phyloP scores from a whole-genome alignment of 192 early-diverging fungal genomes.

The Rhizophagus prolifer region DNA sequence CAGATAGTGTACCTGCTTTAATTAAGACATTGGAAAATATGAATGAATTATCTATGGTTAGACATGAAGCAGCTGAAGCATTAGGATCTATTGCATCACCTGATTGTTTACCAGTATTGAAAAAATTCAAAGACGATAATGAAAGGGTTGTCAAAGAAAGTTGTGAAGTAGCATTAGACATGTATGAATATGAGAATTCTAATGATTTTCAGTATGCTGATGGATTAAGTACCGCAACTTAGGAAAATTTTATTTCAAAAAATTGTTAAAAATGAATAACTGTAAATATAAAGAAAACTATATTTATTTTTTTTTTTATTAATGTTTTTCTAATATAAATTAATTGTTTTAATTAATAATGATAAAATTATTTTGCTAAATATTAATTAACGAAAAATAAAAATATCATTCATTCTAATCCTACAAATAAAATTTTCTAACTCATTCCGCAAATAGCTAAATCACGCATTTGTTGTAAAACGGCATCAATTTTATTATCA shows the following conservation, averaged over 20 bases:
- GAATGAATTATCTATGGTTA: slow-evolving; percentile 86
- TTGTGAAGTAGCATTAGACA: slow-evolving; percentile 93
- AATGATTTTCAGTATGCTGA: slow-evolving; percentile 69
- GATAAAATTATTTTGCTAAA: too few species aligned
- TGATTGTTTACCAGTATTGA: slow-evolving; percentile 75
- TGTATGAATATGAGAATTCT: slow-evolving; percentile 89
- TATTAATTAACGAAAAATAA: too few species aligned
- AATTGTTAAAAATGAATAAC: too few species aligned
- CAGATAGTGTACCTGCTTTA: slow-evolving; percentile 83
- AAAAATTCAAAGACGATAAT: slow-evolving; percentile 69
- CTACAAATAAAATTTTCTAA: slow-evolving; percentile 20
- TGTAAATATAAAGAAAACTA: too few species aligned
- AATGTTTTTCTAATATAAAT: too few species aligned
- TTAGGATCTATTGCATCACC: slow-evolving; percentile 91
- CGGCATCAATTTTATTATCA: slow-evolving; percentile 76
- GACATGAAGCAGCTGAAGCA: slow-evolving; percentile 97
- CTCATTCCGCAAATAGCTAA: slow-evolving; percentile 84
- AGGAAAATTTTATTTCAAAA: not conserved
- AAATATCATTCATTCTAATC: too few species aligned
- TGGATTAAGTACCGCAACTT: not conserved
- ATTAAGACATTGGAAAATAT: slow-evolving; percentile 72
- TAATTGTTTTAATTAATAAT: too few species aligned
- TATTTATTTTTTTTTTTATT: too few species aligned
- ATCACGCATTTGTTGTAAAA: slow-evolving; percentile 87
- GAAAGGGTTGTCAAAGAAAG: slow-evolving; percentile 87